Evolutionary conservation across 2,329 filamentous ascomycete genomes (phyloP).

Genomic region (Penicillium sp.): DNA sequence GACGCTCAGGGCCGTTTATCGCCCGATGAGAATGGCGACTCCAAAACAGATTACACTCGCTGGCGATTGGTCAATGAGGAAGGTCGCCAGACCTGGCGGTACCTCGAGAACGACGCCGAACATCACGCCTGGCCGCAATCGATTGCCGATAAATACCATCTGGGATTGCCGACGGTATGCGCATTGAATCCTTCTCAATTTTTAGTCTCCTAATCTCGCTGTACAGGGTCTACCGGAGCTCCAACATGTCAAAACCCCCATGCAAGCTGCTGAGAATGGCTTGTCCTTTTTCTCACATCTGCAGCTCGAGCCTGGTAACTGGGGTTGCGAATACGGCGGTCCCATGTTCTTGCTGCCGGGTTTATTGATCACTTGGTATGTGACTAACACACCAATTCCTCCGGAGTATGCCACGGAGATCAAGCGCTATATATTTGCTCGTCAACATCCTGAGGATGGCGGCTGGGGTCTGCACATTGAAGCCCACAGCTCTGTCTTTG

Average conservation of each 20-base stretch:
- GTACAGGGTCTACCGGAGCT: constrained; percentile 70
- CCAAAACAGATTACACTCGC: constrained; percentile 71
- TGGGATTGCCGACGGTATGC: constrained; percentile 74
- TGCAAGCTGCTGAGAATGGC: constrained; percentile 78
- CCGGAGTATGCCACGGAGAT: constrained; percentile 80
- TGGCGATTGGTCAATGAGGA: constrained; percentile 84
- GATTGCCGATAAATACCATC: constrained; percentile 81
- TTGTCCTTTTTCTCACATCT: constrained; percentile 85
- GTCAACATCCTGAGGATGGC: constrained; percentile 82
- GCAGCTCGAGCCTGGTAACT: constrained; percentile 85
- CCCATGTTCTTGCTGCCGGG: constrained; percentile 94
- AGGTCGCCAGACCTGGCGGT: constrained; percentile 92
- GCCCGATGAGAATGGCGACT: constrained; percentile 35
- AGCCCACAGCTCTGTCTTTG: constrained; percentile 86
- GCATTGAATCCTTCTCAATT: constrained; percentile 7
- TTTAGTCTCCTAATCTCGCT: constrained; percentile 1
- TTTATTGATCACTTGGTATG: constrained; percentile 80
- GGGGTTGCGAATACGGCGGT: constrained; percentile 96
- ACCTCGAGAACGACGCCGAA: constrained; percentile 71
- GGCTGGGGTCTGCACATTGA: constrained; percentile 97
- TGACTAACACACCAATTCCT: constrained; percentile 82
- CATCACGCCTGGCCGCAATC: constrained; percentile 78
- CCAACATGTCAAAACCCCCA: constrained; percentile 65
- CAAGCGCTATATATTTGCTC: constrained; percentile 84
- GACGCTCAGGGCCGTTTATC: constrained; percentile 35